A percentile compares a stretch with the other conserved stretches of the same genome.
phyloP scores from a whole-genome alignment of 345 rosid genomes.

The Syzygium aromaticum region DNA sequence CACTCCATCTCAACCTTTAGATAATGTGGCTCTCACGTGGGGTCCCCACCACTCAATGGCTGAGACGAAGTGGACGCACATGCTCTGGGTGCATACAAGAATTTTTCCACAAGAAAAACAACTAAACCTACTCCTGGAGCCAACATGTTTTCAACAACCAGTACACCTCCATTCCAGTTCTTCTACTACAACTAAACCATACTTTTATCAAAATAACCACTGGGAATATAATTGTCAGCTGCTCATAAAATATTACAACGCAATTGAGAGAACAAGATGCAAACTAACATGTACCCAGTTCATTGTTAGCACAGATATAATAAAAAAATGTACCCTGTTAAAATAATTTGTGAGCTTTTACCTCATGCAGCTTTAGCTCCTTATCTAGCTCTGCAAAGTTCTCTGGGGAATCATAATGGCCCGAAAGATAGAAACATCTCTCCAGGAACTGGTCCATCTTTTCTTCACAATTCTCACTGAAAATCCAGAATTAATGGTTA shows the following conservation, averaged over 20 bases:
- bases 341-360: slow-evolving; percentile 7
- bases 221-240: neutral
- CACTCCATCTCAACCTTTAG: neutral
- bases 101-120: neutral
- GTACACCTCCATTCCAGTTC: neutral
- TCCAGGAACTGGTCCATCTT: slow-evolving; percentile 88
- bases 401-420: slow-evolving; percentile 81
- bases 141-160: neutral
- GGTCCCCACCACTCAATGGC: neutral
- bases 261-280: neutral
- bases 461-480: slow-evolving; percentile 75
- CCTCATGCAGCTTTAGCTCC: slow-evolving; percentile 87
- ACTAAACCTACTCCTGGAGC: neutral
- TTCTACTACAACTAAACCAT: neutral
- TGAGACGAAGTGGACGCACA: neutral
- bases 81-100: neutral
- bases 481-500: neutral
- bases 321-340: neutral
- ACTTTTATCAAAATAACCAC: neutral
- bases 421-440: slow-evolving; percentile 94
- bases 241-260: neutral
- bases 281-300: neutral
- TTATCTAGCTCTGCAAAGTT: slow-evolving; percentile 66
- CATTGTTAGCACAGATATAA: neutral
- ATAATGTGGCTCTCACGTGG: neutral